Base-by-base conservation (phyloP, 352 stramenopile genomes). In the Globisporangium takayamanum region DNA sequence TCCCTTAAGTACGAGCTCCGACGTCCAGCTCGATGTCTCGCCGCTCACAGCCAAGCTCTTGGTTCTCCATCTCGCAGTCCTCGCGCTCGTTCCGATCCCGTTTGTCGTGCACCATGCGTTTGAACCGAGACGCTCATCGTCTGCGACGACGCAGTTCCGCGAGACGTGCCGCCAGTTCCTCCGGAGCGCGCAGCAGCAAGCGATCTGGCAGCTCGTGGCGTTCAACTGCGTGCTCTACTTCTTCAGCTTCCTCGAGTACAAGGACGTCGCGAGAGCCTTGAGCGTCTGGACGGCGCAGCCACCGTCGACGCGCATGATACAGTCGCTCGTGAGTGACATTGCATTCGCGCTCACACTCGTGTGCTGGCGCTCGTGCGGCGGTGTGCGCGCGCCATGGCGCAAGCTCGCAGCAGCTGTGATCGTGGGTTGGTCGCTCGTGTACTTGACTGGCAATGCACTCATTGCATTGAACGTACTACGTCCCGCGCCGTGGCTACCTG, bases 211-310 rank as follows among this genome's bases (percentile, higher is more conserved):
- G 53, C 64, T 84, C 42, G 55, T 80, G 8, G 63, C 70, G 6
- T 68, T 79, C 62, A 76, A 76, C 61, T 70, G 63, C 53, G 50
- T 73, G 45, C 62, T 81, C 47, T 74, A 67, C 53, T 76, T 76
- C 55, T 81, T 78, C 53, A 57, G 50, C 3, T 45, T 70, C 20
- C 67, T 81, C 28, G 67, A 74, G 33, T 66, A 70, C 50, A 26
- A 18, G 2, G 59, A 68, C 44, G 50, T 68, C 7, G 26, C 53
- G 12, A 55, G 54, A 10, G 65, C 67, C 6, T 37, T 76, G 15
- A 53, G 65, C 50, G 16, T 66, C 25, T 73, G 64, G 67, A 58
- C 52, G 20, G 22, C 37, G 25, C 66, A 77, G 54, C 57, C 59
- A 0, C 22, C 59, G 1, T 0, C 18, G 2, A 51, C 18, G n/a